phyloP scores from a whole-genome alignment of 2,329 filamentous ascomycete species.

The Sporothrix phasma region DNA sequence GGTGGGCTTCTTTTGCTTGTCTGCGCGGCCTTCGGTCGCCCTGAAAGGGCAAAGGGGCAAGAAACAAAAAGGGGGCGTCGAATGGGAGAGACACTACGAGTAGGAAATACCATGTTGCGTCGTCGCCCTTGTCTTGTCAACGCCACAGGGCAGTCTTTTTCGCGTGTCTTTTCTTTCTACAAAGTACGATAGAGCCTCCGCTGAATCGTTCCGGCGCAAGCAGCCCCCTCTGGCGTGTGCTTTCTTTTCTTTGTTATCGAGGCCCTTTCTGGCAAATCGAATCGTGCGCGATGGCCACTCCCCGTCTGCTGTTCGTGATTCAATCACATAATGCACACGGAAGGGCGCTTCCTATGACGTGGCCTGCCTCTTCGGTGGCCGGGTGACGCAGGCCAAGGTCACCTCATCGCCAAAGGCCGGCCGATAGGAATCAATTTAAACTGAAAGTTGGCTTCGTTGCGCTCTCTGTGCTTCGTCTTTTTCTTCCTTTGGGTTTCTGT shows the following conservation, averaged over 20 bases:
- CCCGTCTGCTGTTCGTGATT: background rate
- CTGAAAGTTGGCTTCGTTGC: too few species aligned
- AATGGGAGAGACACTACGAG: background rate
- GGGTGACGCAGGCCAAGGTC: background rate
- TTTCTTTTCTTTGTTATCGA: background rate
- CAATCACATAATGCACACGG: background rate
- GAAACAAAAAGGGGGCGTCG: background rate
- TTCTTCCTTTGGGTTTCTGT: background rate
- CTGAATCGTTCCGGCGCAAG: background rate
- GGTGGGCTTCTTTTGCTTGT: background rate
- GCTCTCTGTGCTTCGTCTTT: background rate
- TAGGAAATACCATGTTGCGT: too few species aligned
- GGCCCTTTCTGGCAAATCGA: background rate
- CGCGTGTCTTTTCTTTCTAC: slow-evolving; percentile 3
- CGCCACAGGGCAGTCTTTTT: background rate
- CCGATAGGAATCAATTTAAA: too few species aligned
- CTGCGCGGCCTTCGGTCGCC: background rate
- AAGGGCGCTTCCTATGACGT: background rate
- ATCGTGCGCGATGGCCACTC: background rate
- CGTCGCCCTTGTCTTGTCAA: background rate
- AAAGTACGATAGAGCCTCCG: background rate
- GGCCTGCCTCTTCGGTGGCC: slow-evolving; percentile 4
- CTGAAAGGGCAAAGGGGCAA: background rate
- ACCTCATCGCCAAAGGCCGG: background rate
- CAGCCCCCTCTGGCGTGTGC: background rate